Percentiles rank a stretch among this genome's conserved stretches.
phyloP scores from a whole-genome alignment of 352 stramenopile genomes.

The Pythium sp. region DNA sequence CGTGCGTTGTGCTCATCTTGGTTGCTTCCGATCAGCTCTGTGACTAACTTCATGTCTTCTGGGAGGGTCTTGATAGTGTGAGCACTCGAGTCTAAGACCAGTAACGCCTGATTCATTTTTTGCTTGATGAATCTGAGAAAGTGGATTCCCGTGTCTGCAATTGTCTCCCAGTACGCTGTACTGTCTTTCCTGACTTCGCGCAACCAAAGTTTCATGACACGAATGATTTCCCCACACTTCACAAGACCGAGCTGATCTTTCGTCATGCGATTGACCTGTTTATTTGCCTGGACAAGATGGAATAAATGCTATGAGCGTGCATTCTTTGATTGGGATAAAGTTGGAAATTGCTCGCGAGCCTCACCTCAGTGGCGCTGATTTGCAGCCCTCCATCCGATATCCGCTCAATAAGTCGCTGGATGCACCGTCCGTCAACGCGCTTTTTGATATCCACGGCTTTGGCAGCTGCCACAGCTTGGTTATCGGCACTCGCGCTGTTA shows the following conservation, averaged over 20 bases:
- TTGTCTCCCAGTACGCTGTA: constrained; percentile 32
- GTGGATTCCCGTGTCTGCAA: constrained; percentile 19
- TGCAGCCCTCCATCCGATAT: constrained; percentile 42
- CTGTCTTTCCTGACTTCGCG: constrained; percentile 25
- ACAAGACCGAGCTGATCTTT: constrained; percentile 43
- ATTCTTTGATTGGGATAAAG: not conserved
- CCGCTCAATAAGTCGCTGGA: constrained; percentile 36
- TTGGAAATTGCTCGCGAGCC: constrained; percentile 1
- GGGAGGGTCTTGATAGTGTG: constrained; percentile 14
- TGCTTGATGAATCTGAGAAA: constrained; percentile 22
- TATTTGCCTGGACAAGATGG: constrained; percentile 28
- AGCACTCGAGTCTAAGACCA: constrained; percentile 10
- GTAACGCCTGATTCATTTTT: constrained; percentile 14
- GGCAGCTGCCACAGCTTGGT: not conserved
- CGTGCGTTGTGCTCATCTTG: not conserved
- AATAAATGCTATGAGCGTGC: not conserved
- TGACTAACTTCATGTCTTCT: constrained; percentile 7
- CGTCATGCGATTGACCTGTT: constrained; percentile 29
- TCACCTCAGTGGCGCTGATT: constrained; percentile 31
- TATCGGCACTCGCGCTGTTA: not conserved
- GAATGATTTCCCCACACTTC: constrained; percentile 47
- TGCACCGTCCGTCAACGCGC: constrained; percentile 32
- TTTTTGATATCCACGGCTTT: constrained; percentile 32
- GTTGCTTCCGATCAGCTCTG: constrained; percentile 9
- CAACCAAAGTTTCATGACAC: constrained; percentile 45